Evolutionary conservation across 1,139 yeast species (phyloP).

Genomic region (Wickerhamomyces sp.): DNA sequence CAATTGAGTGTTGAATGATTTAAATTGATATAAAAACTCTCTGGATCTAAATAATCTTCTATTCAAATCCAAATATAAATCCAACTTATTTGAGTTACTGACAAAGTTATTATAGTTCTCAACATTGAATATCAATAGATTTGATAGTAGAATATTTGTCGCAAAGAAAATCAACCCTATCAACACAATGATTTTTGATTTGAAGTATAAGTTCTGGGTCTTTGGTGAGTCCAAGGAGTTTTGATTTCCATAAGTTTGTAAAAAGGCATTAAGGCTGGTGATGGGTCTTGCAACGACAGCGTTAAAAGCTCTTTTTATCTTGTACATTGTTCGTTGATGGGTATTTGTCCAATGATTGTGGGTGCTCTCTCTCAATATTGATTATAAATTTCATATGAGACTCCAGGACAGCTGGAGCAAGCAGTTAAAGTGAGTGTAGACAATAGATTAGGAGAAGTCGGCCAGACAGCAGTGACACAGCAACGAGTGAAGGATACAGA

Average conservation of each 20-base stretch:
- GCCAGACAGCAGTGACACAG: no score
- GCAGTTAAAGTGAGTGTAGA: no score
- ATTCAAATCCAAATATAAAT: constrained; percentile 14
- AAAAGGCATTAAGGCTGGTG: neutral
- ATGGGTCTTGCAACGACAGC: neutral
- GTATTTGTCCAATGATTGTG: no score
- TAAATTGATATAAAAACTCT: constrained; percentile 17
- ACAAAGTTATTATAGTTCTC: constrained; percentile 17
- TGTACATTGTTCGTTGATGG: neutral
- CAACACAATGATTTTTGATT: constrained; percentile 18
- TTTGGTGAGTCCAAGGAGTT: neutral
- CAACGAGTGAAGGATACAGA: no score
- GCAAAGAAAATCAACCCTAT: constrained; percentile 17
- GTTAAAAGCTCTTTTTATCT: neutral
- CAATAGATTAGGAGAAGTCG: no score
- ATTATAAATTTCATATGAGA: no score
- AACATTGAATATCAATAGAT: constrained; percentile 14
- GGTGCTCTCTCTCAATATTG: no score
- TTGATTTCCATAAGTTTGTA: neutral
- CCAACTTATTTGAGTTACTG: constrained; percentile 15
- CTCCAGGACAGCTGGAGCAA: no score
- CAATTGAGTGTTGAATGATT: constrained; percentile 2
- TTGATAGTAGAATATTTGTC: constrained; percentile 16
- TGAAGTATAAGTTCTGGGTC: constrained; percentile 15
- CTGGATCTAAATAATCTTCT: constrained; percentile 17